Conservation (phyloP, 768 basidiomycete species). For the Termitomyces sp. region DNA sequence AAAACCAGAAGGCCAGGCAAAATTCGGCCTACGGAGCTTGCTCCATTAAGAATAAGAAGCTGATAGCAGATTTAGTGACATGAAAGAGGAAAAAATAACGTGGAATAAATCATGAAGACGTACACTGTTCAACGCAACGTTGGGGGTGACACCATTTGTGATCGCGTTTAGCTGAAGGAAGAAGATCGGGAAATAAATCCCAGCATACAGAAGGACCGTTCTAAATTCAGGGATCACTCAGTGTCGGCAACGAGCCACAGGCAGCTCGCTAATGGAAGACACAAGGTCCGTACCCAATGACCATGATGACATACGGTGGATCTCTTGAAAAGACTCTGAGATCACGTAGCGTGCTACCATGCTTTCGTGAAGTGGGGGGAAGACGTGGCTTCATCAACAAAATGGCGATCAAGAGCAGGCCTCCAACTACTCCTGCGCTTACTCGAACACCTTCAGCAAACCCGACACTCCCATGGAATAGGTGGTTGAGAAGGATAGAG, state of each 20-base stretch:
- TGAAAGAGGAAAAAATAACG: conserved; percentile 1
- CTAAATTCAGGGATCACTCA: conserved; percentile 18
- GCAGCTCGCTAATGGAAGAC: background rate
- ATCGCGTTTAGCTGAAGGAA: conserved; percentile 55
- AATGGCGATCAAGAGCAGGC: conserved; percentile 27
- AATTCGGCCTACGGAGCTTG: conserved; percentile 35
- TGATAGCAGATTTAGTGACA: conserved; percentile 20
- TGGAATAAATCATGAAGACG: conserved; percentile 2
- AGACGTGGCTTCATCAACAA: conserved; percentile 37
- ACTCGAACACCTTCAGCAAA: conserved; percentile 45
- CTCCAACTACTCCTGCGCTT: conserved; percentile 33
- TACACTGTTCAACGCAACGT: conserved; percentile 59
- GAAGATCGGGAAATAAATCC: conserved; percentile 50
- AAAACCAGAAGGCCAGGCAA: conserved; percentile 32
- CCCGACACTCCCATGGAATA: conserved; percentile 43
- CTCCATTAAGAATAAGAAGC: conserved; percentile 52
- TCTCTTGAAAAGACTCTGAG: conserved; percentile 38
- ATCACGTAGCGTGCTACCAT: conserved; percentile 24
- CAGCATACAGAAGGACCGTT: conserved; percentile 31
- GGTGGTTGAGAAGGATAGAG: conserved; percentile 60
- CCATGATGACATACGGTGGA: conserved; percentile 38
- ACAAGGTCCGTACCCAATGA: conserved; percentile 31
- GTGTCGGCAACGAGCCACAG: background rate
- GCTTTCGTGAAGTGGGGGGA: conserved; percentile 31
- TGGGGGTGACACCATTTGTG: conserved; percentile 39